Evolutionary conservation across 208 protist species (phyloP).

Genomic region (Naegleria gruberi): DNA sequence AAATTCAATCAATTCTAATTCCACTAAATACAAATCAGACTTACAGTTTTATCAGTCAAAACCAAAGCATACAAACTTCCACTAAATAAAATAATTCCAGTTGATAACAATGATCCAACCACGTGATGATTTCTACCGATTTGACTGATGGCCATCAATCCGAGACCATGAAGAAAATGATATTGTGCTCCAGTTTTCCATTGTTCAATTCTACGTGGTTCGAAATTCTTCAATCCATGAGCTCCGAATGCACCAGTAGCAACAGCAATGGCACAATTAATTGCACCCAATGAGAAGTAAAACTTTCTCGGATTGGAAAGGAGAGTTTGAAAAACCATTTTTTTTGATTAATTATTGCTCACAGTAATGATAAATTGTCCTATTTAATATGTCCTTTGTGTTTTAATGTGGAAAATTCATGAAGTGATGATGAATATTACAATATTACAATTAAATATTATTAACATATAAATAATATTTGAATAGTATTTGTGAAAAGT

Average conservation of each 20-base stretch:
- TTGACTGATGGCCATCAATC: neutral
- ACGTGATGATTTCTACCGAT: neutral
- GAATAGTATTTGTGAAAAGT: too few relatives aligned
- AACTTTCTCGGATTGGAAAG: neutral
- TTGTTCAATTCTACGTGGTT: neutral
- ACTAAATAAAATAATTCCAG: neutral
- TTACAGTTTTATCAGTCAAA: neutral
- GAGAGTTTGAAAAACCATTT: neutral
- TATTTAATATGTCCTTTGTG: too few relatives aligned
- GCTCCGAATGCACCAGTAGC: neutral
- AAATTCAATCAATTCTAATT: too few relatives aligned
- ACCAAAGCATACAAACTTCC: conserved; percentile 9
- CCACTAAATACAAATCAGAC: neutral
- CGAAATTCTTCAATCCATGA: neutral
- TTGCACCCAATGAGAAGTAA: neutral
- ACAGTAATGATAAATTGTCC: too few relatives aligned
- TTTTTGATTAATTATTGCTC: neutral
- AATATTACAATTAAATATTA: too few relatives aligned
- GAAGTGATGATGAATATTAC: too few relatives aligned
- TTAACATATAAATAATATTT: too few relatives aligned
- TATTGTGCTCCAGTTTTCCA: conserved; percentile 7
- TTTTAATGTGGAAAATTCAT: too few relatives aligned
- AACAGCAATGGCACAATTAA: neutral
- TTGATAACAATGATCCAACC: neutral
- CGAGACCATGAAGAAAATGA: neutral